Base-by-base conservation (phyloP, 2,329 filamentous ascomycete species). In the Aciculosporium take region DNA sequence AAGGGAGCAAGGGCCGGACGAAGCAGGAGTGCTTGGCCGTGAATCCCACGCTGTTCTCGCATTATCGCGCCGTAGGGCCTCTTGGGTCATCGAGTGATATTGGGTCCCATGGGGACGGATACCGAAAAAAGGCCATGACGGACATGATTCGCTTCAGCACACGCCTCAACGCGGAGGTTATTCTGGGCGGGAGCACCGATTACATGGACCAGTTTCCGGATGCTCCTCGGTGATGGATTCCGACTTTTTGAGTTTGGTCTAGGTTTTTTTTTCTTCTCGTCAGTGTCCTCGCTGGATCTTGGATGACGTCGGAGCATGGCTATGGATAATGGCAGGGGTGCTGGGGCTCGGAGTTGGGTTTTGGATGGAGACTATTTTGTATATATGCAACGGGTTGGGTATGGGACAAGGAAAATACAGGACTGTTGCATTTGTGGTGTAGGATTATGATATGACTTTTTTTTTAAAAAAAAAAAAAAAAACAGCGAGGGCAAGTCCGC, bases 21-120 rank as follows among this genome's bases (percentile, higher is more conserved):
- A 46, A 60, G 43, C 56, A 62, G 39, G 59, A 55, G 34, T 63
- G 68, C 52, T 32, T 71, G 45, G 58, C 60, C 0, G 54, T 60
- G 2, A 57, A 61, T 44, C 68, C 67, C 0, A 55, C 58, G 24
- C 50, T 72, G 3, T 67, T 73, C 49, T 59, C 66, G n/a, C 64
- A 68, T 13, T 64, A 69, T 45, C 56, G 63, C 2, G 50, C 60
- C 0, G 57, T 57, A 0, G 69, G 68, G 1, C 51, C 51, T 1
- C 53, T 49, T 31, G 51, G 41, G 7, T 46, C 50, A 2, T 52
- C 50, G 31, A 66, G 62, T 40, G 59, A 67, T 35, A 66, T 67
- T 31, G 50, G 51, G 1, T 46, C 57, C 3, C 54, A 62, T 21
- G 55, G 51, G 0, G 53, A 51, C 0, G 58, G 51, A 1, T 58